Conservation (phyloP, 2,329 filamentous ascomycete species). For the Trichoderma citrinoviride region DNA sequence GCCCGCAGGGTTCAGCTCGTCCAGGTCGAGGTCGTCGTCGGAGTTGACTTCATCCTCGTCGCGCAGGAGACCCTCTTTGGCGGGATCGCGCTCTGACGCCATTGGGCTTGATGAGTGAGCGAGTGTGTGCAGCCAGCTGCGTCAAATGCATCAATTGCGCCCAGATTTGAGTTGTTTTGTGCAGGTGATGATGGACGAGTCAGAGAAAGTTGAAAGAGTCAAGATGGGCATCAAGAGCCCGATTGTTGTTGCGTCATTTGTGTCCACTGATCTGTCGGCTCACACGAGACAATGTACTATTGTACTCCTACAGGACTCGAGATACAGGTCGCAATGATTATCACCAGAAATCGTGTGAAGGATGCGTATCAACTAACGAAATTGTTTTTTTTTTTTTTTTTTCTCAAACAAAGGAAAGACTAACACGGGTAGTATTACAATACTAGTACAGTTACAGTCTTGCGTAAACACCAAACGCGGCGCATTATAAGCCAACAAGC, state of each 20-base stretch:
- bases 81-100: slow-evolving; percentile 11
- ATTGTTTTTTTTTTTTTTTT: no score
- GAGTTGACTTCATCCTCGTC: slow-evolving; percentile 1
- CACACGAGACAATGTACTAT: neutral
- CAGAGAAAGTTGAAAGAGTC: neutral
- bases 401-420: neutral
- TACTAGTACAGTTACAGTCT: neutral
- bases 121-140: neutral
- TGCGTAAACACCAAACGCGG: neutral
- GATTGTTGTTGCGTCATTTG: slow-evolving; percentile 7
- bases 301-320: neutral
- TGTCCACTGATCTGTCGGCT: neutral
- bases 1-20: slow-evolving; percentile 9
- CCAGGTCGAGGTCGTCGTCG: slow-evolving; percentile 20
- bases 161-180: neutral
- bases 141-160: neutral
- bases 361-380: neutral
- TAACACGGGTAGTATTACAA: neutral
- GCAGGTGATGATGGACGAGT: neutral
- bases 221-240: neutral
- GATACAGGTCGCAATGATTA: neutral
- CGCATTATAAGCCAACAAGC: neutral
- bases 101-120: neutral
- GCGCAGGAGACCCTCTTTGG: slow-evolving; percentile 18
- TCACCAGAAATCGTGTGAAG: neutral